These are phyloP conservation scores for Tetrapyrgos nigripes DNA, from an alignment of 1,284 basidiomycete species.

Conservation along the genomic window DNA sequence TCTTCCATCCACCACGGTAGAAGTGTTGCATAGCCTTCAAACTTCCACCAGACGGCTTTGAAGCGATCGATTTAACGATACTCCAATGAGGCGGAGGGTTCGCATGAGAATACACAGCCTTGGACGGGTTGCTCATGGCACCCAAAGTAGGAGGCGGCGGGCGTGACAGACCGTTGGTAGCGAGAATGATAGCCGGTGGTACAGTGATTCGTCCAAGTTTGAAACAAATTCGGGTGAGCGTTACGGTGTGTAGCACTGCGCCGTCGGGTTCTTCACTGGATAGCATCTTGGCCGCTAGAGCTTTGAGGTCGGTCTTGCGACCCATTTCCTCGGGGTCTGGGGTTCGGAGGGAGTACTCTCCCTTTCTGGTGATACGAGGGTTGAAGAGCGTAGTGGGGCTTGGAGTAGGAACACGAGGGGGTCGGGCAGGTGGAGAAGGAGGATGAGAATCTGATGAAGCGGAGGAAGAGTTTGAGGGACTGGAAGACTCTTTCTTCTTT, in stretches of 20 bases:
- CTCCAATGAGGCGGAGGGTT: slow-evolving; percentile 59
- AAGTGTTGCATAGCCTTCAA: slow-evolving; percentile 49
- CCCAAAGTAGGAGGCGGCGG: slow-evolving; percentile 28
- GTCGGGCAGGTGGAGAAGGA: background rate
- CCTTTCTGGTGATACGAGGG: background rate
- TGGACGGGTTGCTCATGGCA: background rate
- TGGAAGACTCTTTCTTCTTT: background rate
- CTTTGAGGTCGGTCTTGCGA: slow-evolving; percentile 33
- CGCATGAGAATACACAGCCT: slow-evolving; percentile 42
- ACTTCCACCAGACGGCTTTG: slow-evolving; percentile 43
- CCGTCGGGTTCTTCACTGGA: slow-evolving; percentile 58
- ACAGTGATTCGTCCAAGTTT: slow-evolving; percentile 80
- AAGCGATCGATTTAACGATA: slow-evolving; percentile 45
- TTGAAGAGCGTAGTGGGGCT: background rate
- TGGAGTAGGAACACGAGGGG: background rate
- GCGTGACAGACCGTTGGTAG: slow-evolving; percentile 57
- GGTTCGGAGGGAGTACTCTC: background rate
- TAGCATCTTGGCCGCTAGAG: slow-evolving; percentile 40
- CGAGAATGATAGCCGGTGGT: slow-evolving; percentile 68
- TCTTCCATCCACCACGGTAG: slow-evolving; percentile 61
- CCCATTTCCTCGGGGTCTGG: background rate
- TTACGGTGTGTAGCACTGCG: slow-evolving; percentile 69
- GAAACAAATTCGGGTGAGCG: slow-evolving; percentile 75
- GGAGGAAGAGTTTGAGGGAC: background rate
- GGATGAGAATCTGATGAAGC: background rate